Evolutionary conservation across 306 rosid genomes (phyloP), one percentile per base, ranked within the genome.

Genomic region (Comarum palustre): DNA sequence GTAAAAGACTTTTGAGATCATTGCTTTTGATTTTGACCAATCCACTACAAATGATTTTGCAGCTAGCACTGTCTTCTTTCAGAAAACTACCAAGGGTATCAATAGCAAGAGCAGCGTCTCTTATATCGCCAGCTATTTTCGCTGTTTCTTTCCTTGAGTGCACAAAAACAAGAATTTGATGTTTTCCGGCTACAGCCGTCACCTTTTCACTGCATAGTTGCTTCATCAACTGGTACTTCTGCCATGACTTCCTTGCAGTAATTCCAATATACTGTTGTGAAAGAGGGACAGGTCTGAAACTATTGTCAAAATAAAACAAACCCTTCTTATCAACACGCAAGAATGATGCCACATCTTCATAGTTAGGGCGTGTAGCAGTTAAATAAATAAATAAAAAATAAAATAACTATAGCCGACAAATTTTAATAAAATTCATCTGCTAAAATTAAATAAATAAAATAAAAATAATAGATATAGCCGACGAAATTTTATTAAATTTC

Each of bases 161-260:
- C 34, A 93, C 98, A 86, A 93, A 93, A 50, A 93, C 88, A 68
- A 93, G 98, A 75, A 93, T 83, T 75, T 93, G 98, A 82, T 93
- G 98, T 75, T 93, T 93, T 50, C 98, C 97, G 16, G 98, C 96
- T 31, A 90, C 90, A 55, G 78, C 97, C 89, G 90, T 79, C 36
- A 93, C 97, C 85, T 93, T 93, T 77, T 90, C 92, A 60, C 90
- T 90, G 68, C 98, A 93, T 73, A 93, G 78, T 63, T 93, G 97
- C 63, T 93, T 93, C 98, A 93, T 93, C 90, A 93, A 89, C 80
- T 93, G 98, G 70, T 90, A 93, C 87, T 96, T 87, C 86, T 93
- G 98, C 73, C 91, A 85, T 1, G 98, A 97, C 85, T 93, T 93
- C 90, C 89, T 93, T 17, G 89, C 92, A 32, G 84, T 86, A 71